Evolutionary conservation across 139 green algal genomes (phyloP), one percentile per base, ranked within the genome.

Genomic region (Asterochloris erici): DNA sequence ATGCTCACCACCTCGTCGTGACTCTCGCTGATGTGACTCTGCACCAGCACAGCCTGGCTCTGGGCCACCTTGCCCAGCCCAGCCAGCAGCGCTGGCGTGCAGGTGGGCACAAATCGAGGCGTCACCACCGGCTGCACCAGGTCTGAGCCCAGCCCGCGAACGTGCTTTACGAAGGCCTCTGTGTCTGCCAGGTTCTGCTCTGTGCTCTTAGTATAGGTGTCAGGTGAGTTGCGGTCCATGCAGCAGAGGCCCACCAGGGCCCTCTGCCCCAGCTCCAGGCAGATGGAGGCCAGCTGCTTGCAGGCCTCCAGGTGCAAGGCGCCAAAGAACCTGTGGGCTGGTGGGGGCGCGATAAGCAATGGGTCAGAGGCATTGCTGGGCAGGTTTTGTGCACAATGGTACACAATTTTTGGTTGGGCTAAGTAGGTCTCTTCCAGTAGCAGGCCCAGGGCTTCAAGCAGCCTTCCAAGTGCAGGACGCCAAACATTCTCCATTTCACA

Each of bases 61-160:
- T 29, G 68, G 11, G 88, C 88, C 26, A 91, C 68, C 60, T 79
- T 29, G 4, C 88, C 90, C 60, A 92, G 83, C 29, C 84, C 87
- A 26, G 79, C 82, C 86, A 95, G 88, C 68, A 94, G 88, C 79
- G 88, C 81, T 11, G 82, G 73, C 4, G 88, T 91, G 87, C 92
- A 95, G 47, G 92, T 94, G 73, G 92, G 92, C 27, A 94, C 88
- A 86, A 95, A 95, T 60, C 92, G 85, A 0, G 92, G 92, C 9
- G 90, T 94, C 66, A 95, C 87, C 24, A 86, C 87, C n/a, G 90
- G 87, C 75, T 89, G 27, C 38, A 95, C 76, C 68, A 87, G 89
- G 38, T 70, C 66, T n/a, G 66, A 66, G 9, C 62, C 2, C 11
- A 88, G 66, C 9, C 26, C 38, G 77, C 81, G 74, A 14, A 28